phyloP scores from a whole-genome alignment of 306 rosid species.

The Rubus idaeus region DNA sequence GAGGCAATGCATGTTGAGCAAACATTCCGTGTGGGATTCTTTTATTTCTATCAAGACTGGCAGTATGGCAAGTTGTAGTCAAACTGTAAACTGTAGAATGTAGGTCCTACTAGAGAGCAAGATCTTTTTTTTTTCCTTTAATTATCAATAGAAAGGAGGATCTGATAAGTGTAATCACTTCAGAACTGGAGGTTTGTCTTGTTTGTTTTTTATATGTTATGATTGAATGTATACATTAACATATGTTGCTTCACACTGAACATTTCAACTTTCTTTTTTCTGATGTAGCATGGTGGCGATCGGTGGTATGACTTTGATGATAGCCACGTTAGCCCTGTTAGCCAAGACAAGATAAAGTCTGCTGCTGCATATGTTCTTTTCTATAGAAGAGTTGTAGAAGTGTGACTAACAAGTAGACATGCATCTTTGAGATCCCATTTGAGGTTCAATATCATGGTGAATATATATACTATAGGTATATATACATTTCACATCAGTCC shows the following conservation, averaged over 20 bases:
- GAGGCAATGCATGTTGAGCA: background rate
- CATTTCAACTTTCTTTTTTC: conserved; percentile 20
- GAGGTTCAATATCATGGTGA: conserved; percentile 33
- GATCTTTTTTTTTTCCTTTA: background rate
- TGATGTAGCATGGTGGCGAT: conserved; percentile 81
- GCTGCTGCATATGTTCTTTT: conserved; percentile 97
- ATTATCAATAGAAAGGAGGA: background rate
- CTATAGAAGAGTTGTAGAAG: conserved; percentile 78
- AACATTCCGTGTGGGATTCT: background rate
- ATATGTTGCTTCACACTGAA: conserved; percentile 18
- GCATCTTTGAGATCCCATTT: conserved; percentile 28
- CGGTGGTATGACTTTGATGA: conserved; percentile 96
- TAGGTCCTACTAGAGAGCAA: background rate
- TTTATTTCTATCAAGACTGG: background rate
- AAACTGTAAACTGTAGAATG: too few relatives aligned
- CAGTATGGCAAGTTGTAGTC: background rate
- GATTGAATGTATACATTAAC: conserved; percentile 9
- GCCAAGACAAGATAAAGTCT: conserved; percentile 88
- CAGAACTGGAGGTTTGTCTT: conserved; percentile 13
- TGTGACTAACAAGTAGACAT: conserved; percentile 30
- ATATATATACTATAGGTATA: conserved; percentile 14
- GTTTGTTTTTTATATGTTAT: background rate
- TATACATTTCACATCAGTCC: conserved; percentile 34
- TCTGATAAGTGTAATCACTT: background rate
- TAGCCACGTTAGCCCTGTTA: conserved; percentile 80